These are phyloP conservation scores for Aphanocladium album DNA, from an alignment of 2,329 filamentous ascomycete species.

Conservation along the genomic window DNA sequence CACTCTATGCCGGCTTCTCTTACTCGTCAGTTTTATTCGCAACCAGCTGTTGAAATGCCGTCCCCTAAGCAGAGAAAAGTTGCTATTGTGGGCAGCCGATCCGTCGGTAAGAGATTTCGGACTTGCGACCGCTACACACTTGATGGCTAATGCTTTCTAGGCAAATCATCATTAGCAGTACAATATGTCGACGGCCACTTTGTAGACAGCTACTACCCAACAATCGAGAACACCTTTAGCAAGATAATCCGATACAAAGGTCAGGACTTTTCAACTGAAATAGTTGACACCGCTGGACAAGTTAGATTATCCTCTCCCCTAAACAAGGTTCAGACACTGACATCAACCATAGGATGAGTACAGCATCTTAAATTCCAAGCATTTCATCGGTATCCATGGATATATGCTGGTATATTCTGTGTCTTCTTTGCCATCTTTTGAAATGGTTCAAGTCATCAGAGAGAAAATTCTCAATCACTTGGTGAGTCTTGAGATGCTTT, in stretches of 20 bases:
- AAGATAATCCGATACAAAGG: conserved; percentile 90
- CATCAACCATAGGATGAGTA: conserved; percentile 73
- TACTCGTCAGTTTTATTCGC: background rate
- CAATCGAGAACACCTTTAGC: conserved; percentile 98
- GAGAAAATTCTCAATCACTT: conserved; percentile 97
- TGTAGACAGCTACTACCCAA: conserved; percentile 98
- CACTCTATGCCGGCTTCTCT: background rate
- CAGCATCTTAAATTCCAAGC: conserved; percentile 95
- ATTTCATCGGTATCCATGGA: conserved; percentile 98
- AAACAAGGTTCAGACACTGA: conserved; percentile 7
- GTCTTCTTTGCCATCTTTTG: conserved; percentile 85
- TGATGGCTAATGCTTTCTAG: conserved; percentile 40
- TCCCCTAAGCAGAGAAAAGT: conserved; percentile 86
- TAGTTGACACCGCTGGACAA: conserved; percentile 96
- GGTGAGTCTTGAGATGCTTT: conserved; percentile 46
- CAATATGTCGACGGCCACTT: conserved; percentile 98
- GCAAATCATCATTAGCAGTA: conserved; percentile 95
- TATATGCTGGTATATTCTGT: conserved; percentile 99
- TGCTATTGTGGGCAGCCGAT: conserved; percentile 90
- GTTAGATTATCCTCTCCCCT: conserved; percentile 40
- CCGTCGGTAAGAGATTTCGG: conserved; percentile 53
- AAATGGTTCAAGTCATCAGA: conserved; percentile 93
- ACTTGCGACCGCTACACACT: background rate
- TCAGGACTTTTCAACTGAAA: conserved; percentile 92
- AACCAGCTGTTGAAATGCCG: conserved; percentile 46